Evolutionary conservation across 805 yeast genomes (phyloP), one percentile per base, ranked within the genome.

Genomic region (Metschnikowia kunwiensis): DNA sequence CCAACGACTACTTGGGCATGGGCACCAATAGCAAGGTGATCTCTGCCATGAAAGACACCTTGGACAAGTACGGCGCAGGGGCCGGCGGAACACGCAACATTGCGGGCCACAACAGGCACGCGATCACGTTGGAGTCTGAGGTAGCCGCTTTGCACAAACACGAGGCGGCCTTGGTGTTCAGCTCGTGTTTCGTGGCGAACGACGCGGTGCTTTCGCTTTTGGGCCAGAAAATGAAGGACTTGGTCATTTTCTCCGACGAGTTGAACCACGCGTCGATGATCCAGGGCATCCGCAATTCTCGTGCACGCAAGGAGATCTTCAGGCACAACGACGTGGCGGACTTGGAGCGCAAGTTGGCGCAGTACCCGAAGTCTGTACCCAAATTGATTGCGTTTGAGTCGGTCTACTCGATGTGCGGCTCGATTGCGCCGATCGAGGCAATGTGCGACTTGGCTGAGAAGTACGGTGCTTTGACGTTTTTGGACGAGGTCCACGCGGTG

Each of bases 11-110:
- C 61, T 72, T 93, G 43, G 97, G 97, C 9, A 86, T 93, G 93
- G 91, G 96, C 34, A 80, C 78, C 54, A 85, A 91, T 59, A 74
- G 74, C 44, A 68, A 73, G 45, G 91, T 91, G 28, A 66, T 87
- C 42, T 65, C 75, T 12, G 79, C 78, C 38, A 93, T 91, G 91
- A 82, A 82, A 51, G 59, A 70, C 32, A 80, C 95, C 12, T 73
- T 93, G 61, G 84, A 83, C 52, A 79, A 77, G 67, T 93, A 93
- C 60, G 99, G 99, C 53, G 84, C 96, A 4, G 99, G 99, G 53
- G 96, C 99, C 7, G 99, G 99, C 57, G 99, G 99, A 51, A 93
- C 99, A 32, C 77, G 99, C 57, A 93, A 93, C 67, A 93, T 93
- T 60, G 98, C 99, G 2, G 99, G 99, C 44, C 98, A 93, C 63